Conservation (phyloP, 768 basidiomycete species). For the Auriscalpium vulgare region DNA sequence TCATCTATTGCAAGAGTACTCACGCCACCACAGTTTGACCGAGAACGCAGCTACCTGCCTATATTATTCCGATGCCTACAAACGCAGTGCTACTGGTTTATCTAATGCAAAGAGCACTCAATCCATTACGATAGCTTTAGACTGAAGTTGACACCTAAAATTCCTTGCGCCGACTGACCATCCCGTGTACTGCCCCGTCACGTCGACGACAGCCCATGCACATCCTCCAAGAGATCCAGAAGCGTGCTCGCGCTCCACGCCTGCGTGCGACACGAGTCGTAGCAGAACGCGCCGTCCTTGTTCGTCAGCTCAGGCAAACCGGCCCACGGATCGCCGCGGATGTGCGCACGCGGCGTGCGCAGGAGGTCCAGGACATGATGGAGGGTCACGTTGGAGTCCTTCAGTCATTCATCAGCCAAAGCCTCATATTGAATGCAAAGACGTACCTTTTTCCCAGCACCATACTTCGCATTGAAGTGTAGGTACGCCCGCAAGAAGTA, state of each 20-base stretch:
- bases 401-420: not conserved
- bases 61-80: no score
- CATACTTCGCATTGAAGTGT: constrained; percentile 69
- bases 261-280: constrained; percentile 88
- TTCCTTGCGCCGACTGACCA: no score
- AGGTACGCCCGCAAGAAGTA: constrained; percentile 94
- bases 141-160: no score
- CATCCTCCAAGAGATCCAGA: constrained; percentile 79
- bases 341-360: constrained; percentile 61
- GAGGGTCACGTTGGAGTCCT: constrained; percentile 67
- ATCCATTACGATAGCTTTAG: no score
- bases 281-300: constrained; percentile 71
- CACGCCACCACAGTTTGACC: no score
- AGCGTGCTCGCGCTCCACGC: constrained; percentile 95
- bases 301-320: constrained; percentile 93
- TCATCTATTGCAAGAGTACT: no score
- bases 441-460: constrained; percentile 61
- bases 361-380: constrained; percentile 75
- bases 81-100: no score
- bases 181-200: not conserved
- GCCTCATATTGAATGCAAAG: not conserved
- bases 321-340: constrained; percentile 80
- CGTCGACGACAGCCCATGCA: constrained; percentile 34
- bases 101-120: no score
- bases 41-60: no score